Evolutionary conservation across 306 rosid genomes (phyloP).

Genomic region (Lathyrus sativus): DNA sequence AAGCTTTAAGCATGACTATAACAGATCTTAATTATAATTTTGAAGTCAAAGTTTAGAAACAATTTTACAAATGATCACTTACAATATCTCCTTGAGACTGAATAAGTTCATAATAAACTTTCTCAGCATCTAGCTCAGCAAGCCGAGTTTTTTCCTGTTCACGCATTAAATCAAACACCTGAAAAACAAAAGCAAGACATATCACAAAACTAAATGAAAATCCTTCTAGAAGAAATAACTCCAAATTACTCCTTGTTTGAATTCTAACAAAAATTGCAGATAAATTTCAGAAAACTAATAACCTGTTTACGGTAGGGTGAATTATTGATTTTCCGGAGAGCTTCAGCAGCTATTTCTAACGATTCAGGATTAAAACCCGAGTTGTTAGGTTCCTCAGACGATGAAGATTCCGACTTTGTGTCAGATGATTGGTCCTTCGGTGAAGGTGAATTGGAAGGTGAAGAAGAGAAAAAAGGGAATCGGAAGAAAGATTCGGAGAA

Average conservation of each 20-base stretch:
- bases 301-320: constrained; percentile 70
- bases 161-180: constrained; percentile 85
- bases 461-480: constrained; percentile 54
- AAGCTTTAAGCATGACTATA: constrained; percentile 12
- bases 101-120: constrained; percentile 70
- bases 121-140: constrained; percentile 74
- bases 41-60: not conserved
- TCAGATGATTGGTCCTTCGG: constrained; percentile 49
- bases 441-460: constrained; percentile 53
- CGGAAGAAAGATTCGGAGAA: constrained; percentile 70
- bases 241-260: not conserved
- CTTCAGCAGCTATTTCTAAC: constrained; percentile 88
- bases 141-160: constrained; percentile 84
- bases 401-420: constrained; percentile 52
- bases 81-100: constrained; percentile 77
- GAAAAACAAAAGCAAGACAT: constrained; percentile 34
- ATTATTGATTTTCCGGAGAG: constrained; percentile 79
- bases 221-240: not conserved
- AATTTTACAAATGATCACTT: constrained; percentile 41
- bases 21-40: too few relatives aligned
- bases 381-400: constrained; percentile 65
- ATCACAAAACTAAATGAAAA: constrained; percentile 14
- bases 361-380: constrained; percentile 85
- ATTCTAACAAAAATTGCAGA: not conserved
- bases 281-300: not conserved